Base-by-base conservation (phyloP, 331 rosid genomes). In the Spiraea crenata region DNA sequence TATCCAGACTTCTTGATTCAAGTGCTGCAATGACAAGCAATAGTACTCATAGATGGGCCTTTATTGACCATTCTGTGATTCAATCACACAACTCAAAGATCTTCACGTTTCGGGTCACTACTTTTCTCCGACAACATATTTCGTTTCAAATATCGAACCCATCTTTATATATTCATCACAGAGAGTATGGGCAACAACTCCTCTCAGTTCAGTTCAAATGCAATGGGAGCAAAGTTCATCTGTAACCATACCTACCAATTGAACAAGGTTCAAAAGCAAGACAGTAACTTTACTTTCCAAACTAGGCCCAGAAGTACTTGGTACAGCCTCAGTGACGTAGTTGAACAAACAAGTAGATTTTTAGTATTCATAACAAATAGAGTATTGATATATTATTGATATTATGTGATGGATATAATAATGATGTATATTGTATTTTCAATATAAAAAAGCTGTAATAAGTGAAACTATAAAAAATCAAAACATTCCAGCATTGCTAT, bases 111-210 rank as follows among this genome's bases (percentile, higher is more conserved):
- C 17, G 54, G 7, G 65, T 74, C 73, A 13, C 67, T 63, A 57
- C 34, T 68, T 84, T 89, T 77, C 76, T 79, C 85, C 82, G 82
- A 85, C 90, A 84, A 61, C 73, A 77, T 69, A 75, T 81, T 63
- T 61, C 39, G 50, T 65, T 74, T 70, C 74, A 76, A 69, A 69
- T 67, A 67, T 70, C 63, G 39, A 75, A 63, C 82, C 73, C 80
- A 67, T 72, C 59, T 66, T 74, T 65, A 13, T 13, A 8, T 14
- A 41, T 72, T 68, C 60, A 35, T 52, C 65, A 34, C 51, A 45
- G 20, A 38, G 68, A 60, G 72, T 70, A 67, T 75, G 87, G 74
- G 77, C 78, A 70, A 73, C 71, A 61, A 57, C 72, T 68, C 54
- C 67, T 58, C 66, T 67, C n/a, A 31, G 62, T 34, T 58, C 69